These are phyloP conservation scores for Cantharellus anzutake DNA, from an alignment of 768 basidiomycete genomes.

Conservation along the genomic window DNA sequence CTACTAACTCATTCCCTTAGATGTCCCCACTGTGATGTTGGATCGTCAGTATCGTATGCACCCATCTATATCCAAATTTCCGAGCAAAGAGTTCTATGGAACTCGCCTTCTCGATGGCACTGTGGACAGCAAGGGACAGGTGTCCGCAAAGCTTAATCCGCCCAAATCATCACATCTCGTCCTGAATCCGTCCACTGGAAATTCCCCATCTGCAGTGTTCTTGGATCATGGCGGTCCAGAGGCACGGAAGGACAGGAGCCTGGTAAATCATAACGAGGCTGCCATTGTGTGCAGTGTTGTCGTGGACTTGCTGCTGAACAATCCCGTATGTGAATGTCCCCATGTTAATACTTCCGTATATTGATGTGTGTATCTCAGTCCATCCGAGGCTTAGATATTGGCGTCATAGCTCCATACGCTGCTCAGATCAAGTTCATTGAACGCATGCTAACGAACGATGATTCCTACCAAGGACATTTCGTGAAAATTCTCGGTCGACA, in stretches of 20 bases:
- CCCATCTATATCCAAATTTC: conserved; percentile 74
- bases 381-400: conserved; percentile 58
- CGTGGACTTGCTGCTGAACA: conserved; percentile 60
- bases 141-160: conserved; percentile 34
- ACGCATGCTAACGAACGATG: conserved; percentile 41
- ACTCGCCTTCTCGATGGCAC: conserved; percentile 56
- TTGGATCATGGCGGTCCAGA: conserved; percentile 63
- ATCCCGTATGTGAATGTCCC: conserved; percentile 32
- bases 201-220: conserved; percentile 51
- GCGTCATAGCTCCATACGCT: conserved; percentile 81
- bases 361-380: conserved; percentile 17
- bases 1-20: neutral
- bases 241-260: conserved; percentile 44
- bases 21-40: conserved; percentile 72
- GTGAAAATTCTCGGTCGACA: conserved; percentile 38
- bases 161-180: conserved; percentile 26
- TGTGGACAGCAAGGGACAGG: conserved; percentile 23
- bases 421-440: conserved; percentile 66
- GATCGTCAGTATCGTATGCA: conserved; percentile 96
- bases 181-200: conserved; percentile 23
- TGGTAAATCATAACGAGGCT: conserved; percentile 62
- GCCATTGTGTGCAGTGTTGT: conserved; percentile 59
- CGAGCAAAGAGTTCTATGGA: conserved; percentile 68
- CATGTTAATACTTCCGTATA: neutral
- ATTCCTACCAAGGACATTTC: conserved; percentile 35